Percentiles rank a stretch among this genome's conserved stretches.
phyloP scores from a whole-genome alignment of 1,139 yeast genomes.

The Barnettozyma hawaiiensis region DNA sequence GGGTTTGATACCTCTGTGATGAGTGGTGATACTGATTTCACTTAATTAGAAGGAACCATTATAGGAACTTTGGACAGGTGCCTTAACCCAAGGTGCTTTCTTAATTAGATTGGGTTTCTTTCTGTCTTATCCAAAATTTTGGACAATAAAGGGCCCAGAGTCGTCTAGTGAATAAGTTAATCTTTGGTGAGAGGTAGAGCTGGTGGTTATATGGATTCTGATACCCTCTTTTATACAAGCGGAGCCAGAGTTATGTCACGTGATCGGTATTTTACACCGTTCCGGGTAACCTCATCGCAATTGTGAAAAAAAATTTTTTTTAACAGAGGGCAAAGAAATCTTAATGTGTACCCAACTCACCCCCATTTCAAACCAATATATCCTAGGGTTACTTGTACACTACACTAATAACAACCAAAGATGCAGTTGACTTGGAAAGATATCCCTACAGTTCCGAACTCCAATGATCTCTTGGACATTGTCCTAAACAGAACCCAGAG shows the following conservation, averaged over 20 bases:
- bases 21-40: background rate
- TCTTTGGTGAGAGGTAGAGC: too few species aligned
- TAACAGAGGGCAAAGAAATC: background rate
- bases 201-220: too few species aligned
- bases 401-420: conserved; percentile 1
- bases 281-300: conserved; percentile 6
- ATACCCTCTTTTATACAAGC: too few species aligned
- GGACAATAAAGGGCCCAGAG: too few species aligned
- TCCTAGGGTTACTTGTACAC: background rate
- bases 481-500: conserved; percentile 96
- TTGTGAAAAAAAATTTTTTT: conserved; percentile 1
- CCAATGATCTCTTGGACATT: conserved; percentile 92
- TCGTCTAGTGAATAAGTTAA: too few species aligned
- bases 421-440: conserved; percentile 99
- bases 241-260: too few species aligned
- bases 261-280: background rate
- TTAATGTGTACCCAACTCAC: too few species aligned
- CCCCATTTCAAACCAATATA: background rate
- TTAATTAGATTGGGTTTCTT: too few species aligned
- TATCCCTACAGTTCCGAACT: conserved; percentile 88
- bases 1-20: background rate
- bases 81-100: too few species aligned
- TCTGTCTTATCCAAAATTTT: too few species aligned
- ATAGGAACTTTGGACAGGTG: too few species aligned
- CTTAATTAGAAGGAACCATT: too few species aligned